Percentiles rank a stretch among this genome's conserved stretches.
Evolutionary conservation across 2,329 filamentous ascomycete species (phyloP).

Genomic region (Microdochium trichocladiopsis): DNA sequence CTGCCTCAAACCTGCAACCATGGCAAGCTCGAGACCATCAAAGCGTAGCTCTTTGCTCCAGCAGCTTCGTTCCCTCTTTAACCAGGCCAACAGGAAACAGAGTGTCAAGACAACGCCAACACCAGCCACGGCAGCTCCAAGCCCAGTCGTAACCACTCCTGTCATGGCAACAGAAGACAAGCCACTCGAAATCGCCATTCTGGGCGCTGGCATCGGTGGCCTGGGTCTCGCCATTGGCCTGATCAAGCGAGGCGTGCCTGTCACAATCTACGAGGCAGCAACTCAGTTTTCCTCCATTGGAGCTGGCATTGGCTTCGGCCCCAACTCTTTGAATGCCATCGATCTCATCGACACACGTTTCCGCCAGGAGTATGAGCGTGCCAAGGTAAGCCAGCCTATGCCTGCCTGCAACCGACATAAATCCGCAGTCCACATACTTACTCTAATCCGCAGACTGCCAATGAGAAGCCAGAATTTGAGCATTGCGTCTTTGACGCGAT

Average conservation of each 20-base stretch:
- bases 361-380: constrained; percentile 24
- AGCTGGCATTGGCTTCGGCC: constrained; percentile 27
- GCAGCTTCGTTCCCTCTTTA: constrained; percentile 5
- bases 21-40: background rate
- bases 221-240: constrained; percentile 19
- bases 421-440: no score
- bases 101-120: constrained; percentile 1
- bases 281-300: constrained; percentile 15
- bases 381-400: background rate
- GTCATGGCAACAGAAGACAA: background rate
- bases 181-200: constrained; percentile 13
- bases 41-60: constrained; percentile 3
- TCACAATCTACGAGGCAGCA: constrained; percentile 18
- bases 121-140: background rate
- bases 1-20: background rate
- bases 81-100: background rate
- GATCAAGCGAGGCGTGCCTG: constrained; percentile 15
- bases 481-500: constrained; percentile 33
- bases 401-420: no score
- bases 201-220: constrained; percentile 20
- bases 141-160: background rate
- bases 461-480: constrained; percentile 25
- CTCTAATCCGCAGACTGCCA: constrained; percentile 24
- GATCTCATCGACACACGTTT: constrained; percentile 30
- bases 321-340: constrained; percentile 32